These are phyloP conservation scores for Mallotus japonicus DNA, from an alignment of 441 rosid genomes.

Conservation along the genomic window DNA sequence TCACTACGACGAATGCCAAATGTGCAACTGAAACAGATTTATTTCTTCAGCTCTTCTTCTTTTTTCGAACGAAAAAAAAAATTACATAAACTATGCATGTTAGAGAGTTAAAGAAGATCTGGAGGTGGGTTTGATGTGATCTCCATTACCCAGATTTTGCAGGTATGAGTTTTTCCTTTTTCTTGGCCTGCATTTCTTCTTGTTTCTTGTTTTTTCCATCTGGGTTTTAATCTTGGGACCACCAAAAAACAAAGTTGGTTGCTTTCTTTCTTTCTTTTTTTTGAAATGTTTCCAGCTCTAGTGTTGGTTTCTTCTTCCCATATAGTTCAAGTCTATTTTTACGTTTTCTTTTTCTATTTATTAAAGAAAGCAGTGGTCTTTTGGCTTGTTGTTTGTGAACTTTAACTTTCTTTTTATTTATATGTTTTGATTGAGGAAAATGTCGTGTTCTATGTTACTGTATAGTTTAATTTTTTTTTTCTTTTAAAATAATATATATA, in stretches of 20 bases:
- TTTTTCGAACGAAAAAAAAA: no score
- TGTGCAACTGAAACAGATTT: no score
- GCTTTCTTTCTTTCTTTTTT: background rate
- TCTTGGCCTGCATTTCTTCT: constrained; percentile 7
- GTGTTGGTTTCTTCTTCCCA: constrained; percentile 11
- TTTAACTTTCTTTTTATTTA: background rate
- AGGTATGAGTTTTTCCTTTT: constrained; percentile 11
- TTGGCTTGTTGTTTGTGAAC: constrained; percentile 1
- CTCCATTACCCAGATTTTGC: constrained; percentile 1
- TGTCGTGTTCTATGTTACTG: constrained; percentile 27
- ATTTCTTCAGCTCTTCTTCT: no score
- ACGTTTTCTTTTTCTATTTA: background rate
- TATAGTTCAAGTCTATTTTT: background rate
- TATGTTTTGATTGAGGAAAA: constrained; percentile 8
- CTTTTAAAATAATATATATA: background rate
- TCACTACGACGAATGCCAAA: no score
- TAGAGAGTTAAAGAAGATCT: constrained; percentile 17
- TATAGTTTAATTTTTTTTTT: background rate
- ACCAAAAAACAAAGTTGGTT: background rate
- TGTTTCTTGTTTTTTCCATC: background rate
- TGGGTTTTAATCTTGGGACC: background rate
- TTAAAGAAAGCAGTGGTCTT: background rate
- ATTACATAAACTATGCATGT: background rate
- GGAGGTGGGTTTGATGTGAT: constrained; percentile 5
- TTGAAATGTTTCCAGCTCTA: background rate